Conservation (phyloP, 495 filamentous ascomycete species). For the Amniculicola lignicola region DNA sequence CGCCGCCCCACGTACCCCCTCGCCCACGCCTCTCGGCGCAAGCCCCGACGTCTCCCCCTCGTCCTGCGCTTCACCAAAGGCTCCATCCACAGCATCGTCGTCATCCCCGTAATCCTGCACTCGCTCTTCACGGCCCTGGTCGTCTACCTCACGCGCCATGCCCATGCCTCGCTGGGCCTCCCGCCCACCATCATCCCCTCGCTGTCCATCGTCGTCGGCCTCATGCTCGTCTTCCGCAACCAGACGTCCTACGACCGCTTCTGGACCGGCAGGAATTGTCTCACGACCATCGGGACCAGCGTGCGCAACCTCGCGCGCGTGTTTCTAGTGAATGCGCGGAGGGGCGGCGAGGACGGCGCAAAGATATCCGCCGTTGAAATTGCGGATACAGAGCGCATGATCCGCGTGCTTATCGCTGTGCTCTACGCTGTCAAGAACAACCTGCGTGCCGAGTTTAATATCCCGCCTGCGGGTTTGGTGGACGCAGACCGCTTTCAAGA, state of each 20-base stretch:
- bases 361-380: conserved; percentile 39
- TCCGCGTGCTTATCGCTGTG: conserved; percentile 64
- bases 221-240: conserved; percentile 81
- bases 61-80: conserved; percentile 74
- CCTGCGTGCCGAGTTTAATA: conserved; percentile 63
- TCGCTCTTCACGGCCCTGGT: conserved; percentile 61
- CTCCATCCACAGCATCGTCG: conserved; percentile 64
- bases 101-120: conserved; percentile 63
- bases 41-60: conserved; percentile 66
- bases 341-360: conserved; percentile 16
- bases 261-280: conserved; percentile 64
- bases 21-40: conserved; percentile 52
- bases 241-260: conserved; percentile 68
- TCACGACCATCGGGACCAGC: conserved; percentile 56
- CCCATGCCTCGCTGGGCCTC: conserved; percentile 55
- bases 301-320: conserved; percentile 62
- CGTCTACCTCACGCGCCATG: conserved; percentile 59
- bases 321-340: conserved; percentile 45
- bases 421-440: conserved; percentile 76
- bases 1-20: conserved; percentile 47
- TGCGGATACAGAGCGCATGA: conserved; percentile 57
- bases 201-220: conserved; percentile 74
- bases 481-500: neutral
- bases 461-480: conserved; percentile 19
- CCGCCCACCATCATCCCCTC: conserved; percentile 69